Percentiles rank a stretch among this genome's conserved stretches.
These are phyloP conservation scores for Scutellaria minor DNA, from an alignment of 257 asterid genomes.

Conservation along the genomic window DNA sequence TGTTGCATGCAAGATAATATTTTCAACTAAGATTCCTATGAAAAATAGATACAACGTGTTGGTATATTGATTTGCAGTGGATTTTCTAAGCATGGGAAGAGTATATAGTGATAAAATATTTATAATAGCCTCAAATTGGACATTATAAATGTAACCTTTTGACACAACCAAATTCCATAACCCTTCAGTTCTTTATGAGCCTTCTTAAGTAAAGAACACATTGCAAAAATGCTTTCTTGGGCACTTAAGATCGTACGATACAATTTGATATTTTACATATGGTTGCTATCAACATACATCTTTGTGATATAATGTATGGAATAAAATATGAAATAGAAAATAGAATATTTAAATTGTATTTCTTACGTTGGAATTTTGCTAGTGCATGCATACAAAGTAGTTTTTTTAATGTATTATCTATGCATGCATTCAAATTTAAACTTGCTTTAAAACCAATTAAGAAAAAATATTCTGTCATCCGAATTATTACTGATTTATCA, in stretches of 20 bases:
- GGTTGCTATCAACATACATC: too few relatives aligned
- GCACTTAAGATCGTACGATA: not conserved
- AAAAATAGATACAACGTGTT: slow-evolving; percentile 11
- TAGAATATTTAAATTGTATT: too few relatives aligned
- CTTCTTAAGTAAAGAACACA: slow-evolving; percentile 5
- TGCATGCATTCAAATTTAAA: too few relatives aligned
- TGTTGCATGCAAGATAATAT: not conserved
- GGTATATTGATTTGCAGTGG: slow-evolving; percentile 9
- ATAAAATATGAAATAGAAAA: too few relatives aligned
- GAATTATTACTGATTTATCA: too few relatives aligned
- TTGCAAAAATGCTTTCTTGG: not conserved
- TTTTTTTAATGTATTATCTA: too few relatives aligned
- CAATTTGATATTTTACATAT: too few relatives aligned
- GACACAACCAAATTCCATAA: slow-evolving; percentile 37
- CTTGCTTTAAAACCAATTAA: too few relatives aligned
- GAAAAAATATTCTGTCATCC: too few relatives aligned
- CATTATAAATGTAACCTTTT: slow-evolving; percentile 26
- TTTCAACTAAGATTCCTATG: slow-evolving; percentile 18
- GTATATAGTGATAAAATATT: not conserved
- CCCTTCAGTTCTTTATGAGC: slow-evolving; percentile 35
- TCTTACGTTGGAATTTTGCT: too few relatives aligned
- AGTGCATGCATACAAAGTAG: too few relatives aligned
- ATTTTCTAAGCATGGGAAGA: slow-evolving; percentile 2
- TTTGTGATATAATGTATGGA: too few relatives aligned
- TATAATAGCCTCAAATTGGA: slow-evolving; percentile 5